phyloP scores from a whole-genome alignment of 257 asterid genomes.

The Solanum pinnatisectum region DNA sequence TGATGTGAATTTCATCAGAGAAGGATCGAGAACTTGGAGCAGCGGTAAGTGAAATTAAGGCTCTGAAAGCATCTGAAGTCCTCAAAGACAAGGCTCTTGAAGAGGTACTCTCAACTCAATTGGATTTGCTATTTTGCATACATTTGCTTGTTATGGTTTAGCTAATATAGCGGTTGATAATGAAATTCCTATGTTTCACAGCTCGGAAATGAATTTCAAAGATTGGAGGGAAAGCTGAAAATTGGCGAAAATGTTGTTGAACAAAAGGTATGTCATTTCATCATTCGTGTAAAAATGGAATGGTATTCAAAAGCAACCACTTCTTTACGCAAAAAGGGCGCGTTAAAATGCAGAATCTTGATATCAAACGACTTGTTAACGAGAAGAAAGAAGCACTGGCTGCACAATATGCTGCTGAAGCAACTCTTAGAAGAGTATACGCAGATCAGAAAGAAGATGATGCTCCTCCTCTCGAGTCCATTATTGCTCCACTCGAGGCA shows the following conservation, averaged over 20 bases:
- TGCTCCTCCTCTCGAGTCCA: slow-evolving; percentile 46
- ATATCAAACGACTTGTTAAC: slow-evolving; percentile 43
- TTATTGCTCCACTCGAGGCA: slow-evolving; percentile 90
- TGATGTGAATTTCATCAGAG: slow-evolving; percentile 30
- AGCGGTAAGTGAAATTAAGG: slow-evolving; percentile 69
- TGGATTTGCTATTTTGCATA: background rate
- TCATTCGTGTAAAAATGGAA: background rate
- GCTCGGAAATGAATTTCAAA: slow-evolving; percentile 49
- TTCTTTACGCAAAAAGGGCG: background rate
- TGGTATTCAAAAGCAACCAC: background rate
- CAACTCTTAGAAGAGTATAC: slow-evolving; percentile 82
- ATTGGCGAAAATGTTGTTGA: slow-evolving; percentile 36
- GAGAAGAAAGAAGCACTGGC: slow-evolving; percentile 68
- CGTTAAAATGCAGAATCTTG: slow-evolving; percentile 53
- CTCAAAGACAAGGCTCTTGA: slow-evolving; percentile 70
- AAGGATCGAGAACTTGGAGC: slow-evolving; percentile 54
- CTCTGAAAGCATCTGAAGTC: slow-evolving; percentile 52
- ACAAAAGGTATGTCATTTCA: slow-evolving; percentile 43
- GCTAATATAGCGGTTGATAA: background rate
- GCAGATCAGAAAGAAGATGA: slow-evolving; percentile 67
- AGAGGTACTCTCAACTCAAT: slow-evolving; percentile 39
- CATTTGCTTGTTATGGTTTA: background rate
- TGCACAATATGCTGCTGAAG: slow-evolving; percentile 90
- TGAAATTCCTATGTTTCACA: slow-evolving; percentile 20
- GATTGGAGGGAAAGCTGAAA: slow-evolving; percentile 50